Base-by-base conservation (phyloP, 1,139 yeast genomes). In the Geotrichum europaeum region DNA sequence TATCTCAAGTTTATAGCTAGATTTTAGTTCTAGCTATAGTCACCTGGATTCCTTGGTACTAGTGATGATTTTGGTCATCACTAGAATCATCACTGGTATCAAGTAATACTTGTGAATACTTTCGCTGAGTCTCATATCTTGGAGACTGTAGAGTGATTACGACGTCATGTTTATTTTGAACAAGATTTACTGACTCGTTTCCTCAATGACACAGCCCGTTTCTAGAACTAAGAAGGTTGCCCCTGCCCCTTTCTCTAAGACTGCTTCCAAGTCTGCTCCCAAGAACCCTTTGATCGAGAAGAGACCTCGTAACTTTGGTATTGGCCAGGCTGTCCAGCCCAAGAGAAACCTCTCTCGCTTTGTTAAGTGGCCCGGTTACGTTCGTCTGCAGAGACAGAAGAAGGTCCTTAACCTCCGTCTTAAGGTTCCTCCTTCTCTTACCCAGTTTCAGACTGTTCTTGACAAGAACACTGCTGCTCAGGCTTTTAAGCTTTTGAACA, bases 401-500 rank as follows among this genome's bases (percentile, higher is more conserved):
- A 92, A 92, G 84, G 88, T 92, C 76, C 84, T 92, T 78, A 83
- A 87, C 73, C 79, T 91, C 79, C 91, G 99, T 86, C 86, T 92
- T 77, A 92, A 92, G 87, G 98, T 92, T 76, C 99, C 99, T 70
- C 99, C 99, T 75, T 88, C 98, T 69, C 86, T 92, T 76, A 84
- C 98, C 70, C 98, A 94, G 82, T 94, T 92, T 86, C 89, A 89
- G 76, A 82, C 87, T 80, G 87, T 94, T 73, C 84, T 94, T 79
- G 98, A 92, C 86, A 92, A 92, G 87, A 92, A 92, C 89, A 87
- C 97, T 72, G 97, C 98, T 75, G 83, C 97, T 72, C 96, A 89
- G 82, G 84, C 96, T 71, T 88, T 92, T 85, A 91, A 92, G 84
- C 87, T 92, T 75, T 86, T 92, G 83, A 90, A 90, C 95, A 92